phyloP scores from a whole-genome alignment of 768 basidiomycete species.

The Suillus paluster region DNA sequence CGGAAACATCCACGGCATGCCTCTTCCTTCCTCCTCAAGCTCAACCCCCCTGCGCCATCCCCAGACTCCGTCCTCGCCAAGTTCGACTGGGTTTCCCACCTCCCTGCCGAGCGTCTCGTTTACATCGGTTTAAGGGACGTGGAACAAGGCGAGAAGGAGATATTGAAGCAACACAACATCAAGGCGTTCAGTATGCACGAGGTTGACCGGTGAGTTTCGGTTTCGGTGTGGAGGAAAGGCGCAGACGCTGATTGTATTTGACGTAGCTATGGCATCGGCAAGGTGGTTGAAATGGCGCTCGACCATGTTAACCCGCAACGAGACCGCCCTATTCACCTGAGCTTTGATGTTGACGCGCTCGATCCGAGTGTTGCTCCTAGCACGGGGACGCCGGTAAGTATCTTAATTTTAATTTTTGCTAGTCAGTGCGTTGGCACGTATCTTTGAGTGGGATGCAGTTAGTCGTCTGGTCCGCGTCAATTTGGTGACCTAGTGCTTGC shows the following conservation, averaged over 20 bases:
- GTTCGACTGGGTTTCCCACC: conserved; percentile 63
- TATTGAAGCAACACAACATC: conserved; percentile 80
- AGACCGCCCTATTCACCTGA: conserved; percentile 89
- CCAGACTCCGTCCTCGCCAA: conserved; percentile 18
- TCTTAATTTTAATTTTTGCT: not conserved
- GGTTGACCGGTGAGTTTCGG: conserved; percentile 55
- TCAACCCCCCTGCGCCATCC: conserved; percentile 37
- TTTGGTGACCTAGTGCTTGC: not conserved
- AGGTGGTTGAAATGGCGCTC: conserved; percentile 94
- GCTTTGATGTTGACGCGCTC: conserved; percentile 94
- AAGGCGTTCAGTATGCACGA: conserved; percentile 93
- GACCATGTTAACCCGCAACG: conserved; percentile 89
- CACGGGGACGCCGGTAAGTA: conserved; percentile 83
- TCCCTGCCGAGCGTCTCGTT: conserved; percentile 78
- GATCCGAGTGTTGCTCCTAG: conserved; percentile 70
- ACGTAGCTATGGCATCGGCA: conserved; percentile 82
- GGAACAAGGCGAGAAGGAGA: conserved; percentile 84
- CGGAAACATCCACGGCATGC: conserved; percentile 98
- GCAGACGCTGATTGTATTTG: conserved; percentile 33
- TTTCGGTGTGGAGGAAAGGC: conserved; percentile 54
- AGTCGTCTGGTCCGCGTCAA: not conserved
- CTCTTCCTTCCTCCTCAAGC: conserved; percentile 88
- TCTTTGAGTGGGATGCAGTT: not conserved
- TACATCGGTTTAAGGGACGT: conserved; percentile 97
- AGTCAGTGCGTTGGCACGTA: not conserved